These are phyloP conservation scores for Pterocarpus santalinus DNA, from an alignment of 306 rosid genomes.

Conservation along the genomic window DNA sequence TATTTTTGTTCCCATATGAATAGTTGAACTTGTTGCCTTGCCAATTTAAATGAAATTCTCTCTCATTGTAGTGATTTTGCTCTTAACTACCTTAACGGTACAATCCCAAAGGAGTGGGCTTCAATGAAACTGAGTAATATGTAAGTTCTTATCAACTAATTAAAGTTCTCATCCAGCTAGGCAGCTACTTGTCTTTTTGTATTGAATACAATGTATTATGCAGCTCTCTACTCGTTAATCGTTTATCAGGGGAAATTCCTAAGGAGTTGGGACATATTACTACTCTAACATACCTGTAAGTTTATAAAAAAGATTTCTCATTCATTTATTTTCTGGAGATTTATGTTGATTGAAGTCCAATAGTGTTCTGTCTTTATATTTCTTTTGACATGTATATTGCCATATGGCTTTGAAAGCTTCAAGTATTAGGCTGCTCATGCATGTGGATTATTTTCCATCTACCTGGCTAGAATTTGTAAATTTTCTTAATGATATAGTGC, in stretches of 20 bases:
- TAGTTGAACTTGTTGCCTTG: conserved; percentile 9
- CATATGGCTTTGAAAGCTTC: conserved; percentile 17
- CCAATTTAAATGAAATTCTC: conserved; percentile 20
- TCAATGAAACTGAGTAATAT: conserved; percentile 59
- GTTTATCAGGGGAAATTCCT: conserved; percentile 88
- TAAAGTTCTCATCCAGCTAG: conserved; percentile 27
- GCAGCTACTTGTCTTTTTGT: conserved; percentile 33
- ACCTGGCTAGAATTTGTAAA: conserved; percentile 8
- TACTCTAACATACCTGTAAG: conserved; percentile 72
- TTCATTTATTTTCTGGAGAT: conserved; percentile 6
- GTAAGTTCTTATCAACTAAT: conserved; percentile 59
- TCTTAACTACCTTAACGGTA: conserved; percentile 74
- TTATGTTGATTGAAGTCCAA: conserved; percentile 40
- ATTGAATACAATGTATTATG: conserved; percentile 50
- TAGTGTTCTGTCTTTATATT: conserved; percentile 29
- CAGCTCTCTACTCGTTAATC: conserved; percentile 86
- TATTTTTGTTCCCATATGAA: conserved; percentile 19
- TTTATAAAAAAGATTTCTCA: conserved; percentile 23
- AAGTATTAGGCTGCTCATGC: background rate
- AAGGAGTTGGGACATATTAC: conserved; percentile 72
- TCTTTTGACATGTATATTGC: conserved; percentile 9
- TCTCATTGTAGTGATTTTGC: conserved; percentile 66
- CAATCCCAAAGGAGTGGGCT: conserved; percentile 84
- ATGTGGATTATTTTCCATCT: conserved; percentile 19
- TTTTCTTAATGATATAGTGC: conserved; percentile 6